A percentile compares a stretch with the other conserved stretches of the same genome.
Conservation (phyloP, 495 filamentous ascomycete species). For the Hypoxylon fuscum region DNA sequence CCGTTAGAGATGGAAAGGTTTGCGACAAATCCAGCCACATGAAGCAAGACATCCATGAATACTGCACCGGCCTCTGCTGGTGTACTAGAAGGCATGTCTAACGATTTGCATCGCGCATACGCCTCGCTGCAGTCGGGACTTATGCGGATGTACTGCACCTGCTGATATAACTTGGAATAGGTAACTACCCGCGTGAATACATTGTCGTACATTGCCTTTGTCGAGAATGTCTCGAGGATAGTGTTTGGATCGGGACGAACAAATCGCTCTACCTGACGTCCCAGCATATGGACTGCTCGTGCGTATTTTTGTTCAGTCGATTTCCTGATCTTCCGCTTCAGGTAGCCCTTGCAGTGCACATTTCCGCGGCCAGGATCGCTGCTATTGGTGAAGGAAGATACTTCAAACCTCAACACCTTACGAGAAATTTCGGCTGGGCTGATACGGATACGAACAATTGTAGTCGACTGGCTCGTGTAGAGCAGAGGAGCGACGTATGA, state of each 20-base stretch:
- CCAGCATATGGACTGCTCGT: neutral
- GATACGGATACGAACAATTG: conserved; percentile 1
- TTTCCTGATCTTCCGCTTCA: neutral
- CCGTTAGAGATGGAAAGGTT: conserved; percentile 5
- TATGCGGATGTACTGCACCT: conserved; percentile 14
- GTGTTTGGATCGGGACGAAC: conserved; percentile 1
- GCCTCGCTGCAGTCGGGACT: conserved; percentile 15
- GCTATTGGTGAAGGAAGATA: neutral
- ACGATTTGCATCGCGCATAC: conserved; percentile 15
- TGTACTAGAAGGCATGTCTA: neutral
- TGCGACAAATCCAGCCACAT: conserved; percentile 16
- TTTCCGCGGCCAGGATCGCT: neutral
- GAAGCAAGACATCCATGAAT: conserved; percentile 14
- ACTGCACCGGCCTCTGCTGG: conserved; percentile 1
- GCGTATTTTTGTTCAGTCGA: neutral
- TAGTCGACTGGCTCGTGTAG: conserved; percentile 3
- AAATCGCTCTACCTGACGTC: conserved; percentile 7
- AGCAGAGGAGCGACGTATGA: conserved; percentile 12
- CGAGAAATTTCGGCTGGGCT: neutral
- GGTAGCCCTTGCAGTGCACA: neutral
- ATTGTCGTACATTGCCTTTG: conserved; percentile 12
- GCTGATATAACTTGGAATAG: conserved; percentile 13
- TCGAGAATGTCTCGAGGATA: conserved; percentile 11
- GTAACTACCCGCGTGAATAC: conserved; percentile 14
- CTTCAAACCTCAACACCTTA: neutral